Conservation (phyloP, 257 asterid genomes). For the Handroanthus guayacan region DNA sequence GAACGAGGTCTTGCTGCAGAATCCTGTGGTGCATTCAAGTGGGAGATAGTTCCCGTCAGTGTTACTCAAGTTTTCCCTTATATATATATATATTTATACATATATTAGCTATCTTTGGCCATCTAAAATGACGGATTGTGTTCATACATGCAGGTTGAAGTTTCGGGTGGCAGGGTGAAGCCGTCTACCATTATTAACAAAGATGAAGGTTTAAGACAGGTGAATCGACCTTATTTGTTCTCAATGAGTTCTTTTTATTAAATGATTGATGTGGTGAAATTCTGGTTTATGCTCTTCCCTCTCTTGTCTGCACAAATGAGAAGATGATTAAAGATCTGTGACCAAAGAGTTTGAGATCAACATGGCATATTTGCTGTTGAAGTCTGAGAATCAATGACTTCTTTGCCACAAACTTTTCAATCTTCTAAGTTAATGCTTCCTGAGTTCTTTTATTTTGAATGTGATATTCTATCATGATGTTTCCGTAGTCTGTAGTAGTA, state of each 20-base stretch:
- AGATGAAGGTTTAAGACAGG: constrained; percentile 87
- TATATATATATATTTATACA: neutral
- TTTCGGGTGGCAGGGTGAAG: constrained; percentile 79
- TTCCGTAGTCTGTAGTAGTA: constrained; percentile 11
- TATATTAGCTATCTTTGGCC: constrained; percentile 4
- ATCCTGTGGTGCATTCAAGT: constrained; percentile 74
- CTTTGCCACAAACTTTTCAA: neutral
- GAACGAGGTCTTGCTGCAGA: constrained; percentile 87
- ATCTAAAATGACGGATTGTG: constrained; percentile 18
- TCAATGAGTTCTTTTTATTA: neutral
- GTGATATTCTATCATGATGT: neutral
- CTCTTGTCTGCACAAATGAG: constrained; percentile 2
- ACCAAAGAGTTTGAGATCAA: neutral
- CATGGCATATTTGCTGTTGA: constrained; percentile 17
- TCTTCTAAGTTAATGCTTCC: neutral
- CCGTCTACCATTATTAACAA: constrained; percentile 61
- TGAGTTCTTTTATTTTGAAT: neutral
- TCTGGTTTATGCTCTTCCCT: neutral
- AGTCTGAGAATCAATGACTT: neutral
- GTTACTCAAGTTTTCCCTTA: constrained; percentile 4
- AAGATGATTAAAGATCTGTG: constrained; percentile 9
- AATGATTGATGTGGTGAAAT: neutral
- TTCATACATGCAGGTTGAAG: constrained; percentile 65
- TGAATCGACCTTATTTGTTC: constrained; percentile 31
- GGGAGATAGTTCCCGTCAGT: constrained; percentile 95